These are phyloP conservation scores for Hansfordia pulvinata DNA, from an alignment of 2,329 filamentous ascomycete genomes.

Conservation along the genomic window DNA sequence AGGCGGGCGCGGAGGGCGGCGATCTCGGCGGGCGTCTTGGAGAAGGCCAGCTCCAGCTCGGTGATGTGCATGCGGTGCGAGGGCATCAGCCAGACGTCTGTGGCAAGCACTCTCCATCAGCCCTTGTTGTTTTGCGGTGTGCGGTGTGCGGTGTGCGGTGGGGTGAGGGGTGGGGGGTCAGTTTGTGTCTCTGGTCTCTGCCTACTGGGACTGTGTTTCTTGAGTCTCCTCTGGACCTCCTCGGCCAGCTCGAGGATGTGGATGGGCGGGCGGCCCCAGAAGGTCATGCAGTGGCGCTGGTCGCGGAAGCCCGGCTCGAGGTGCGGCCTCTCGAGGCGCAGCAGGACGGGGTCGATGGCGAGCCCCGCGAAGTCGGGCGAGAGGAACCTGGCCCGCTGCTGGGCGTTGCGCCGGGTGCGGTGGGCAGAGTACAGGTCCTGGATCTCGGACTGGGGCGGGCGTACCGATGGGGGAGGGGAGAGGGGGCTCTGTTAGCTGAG, in stretches of 20 bases:
- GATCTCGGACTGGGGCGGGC: constrained; percentile 41
- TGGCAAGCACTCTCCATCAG: constrained; percentile 2
- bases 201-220: constrained; percentile 56
- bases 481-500: no score
- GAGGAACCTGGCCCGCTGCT: constrained; percentile 65
- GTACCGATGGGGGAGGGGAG: no score
- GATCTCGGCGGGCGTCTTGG: constrained; percentile 57
- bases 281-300: constrained; percentile 66
- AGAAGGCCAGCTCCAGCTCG: constrained; percentile 72
- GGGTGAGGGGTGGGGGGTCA: no score
- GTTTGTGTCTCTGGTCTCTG: no score
- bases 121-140: constrained; percentile 3
- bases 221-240: constrained; percentile 54
- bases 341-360: constrained; percentile 62
- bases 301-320: constrained; percentile 60
- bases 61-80: constrained; percentile 70
- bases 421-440: constrained; percentile 63
- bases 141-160: background rate
- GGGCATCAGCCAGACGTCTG: constrained; percentile 82
- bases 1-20: constrained; percentile 44
- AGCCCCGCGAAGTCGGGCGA: constrained; percentile 54
- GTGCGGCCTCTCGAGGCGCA: constrained; percentile 50
- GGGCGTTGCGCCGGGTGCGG: constrained; percentile 58
- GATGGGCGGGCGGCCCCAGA: constrained; percentile 75
- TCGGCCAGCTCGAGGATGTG: constrained; percentile 55